Evolutionary conservation across 495 filamentous ascomycete species (phyloP), one percentile per base, ranked within the genome.

Genomic region (Evernia prunastri): DNA sequence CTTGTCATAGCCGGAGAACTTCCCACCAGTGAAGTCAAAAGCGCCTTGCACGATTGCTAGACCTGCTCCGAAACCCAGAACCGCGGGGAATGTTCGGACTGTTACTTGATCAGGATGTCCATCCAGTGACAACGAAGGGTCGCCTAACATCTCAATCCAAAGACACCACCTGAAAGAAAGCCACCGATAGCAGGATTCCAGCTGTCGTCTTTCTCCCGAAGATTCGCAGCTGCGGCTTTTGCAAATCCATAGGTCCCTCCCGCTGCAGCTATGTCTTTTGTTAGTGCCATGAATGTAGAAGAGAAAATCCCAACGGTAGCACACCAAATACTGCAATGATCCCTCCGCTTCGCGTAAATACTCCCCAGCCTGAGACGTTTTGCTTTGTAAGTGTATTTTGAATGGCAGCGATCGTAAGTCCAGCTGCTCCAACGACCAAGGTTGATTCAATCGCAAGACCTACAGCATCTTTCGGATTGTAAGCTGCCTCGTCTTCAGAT

Each of bases 351-450:
- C 85, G 82, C 18, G 88, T 87, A 74, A 97, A 85, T 54, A 96
- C 81, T 66, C 89, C 87, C 78, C 82, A 84, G 27, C 84, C 81
- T 54, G 90, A 87, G 59, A 94, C 80, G 73, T 96, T 95, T 68
- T 82, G 82, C 75, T 84, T 90, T 23, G 84, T 79, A 61, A 97
- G 82, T 37, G 91, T 87, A 76, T 95, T 96, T 78, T 92, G 90
- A 58, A 93, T 79, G 36, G 89, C 89, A 8, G 92, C 86, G 59
- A 86, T 70, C 71, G 89, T 78, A 49, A 88, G 74, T 67, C 94
- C 95, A 51, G 82, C 82, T 53, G 78, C 75, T 72, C 87, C 89
- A 59, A 83, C 84, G 63, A 90, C 72, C 65, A 84, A 64, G 43
- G 84, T 86, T 59, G 85, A 82, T 69, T 83, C 84, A 71, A 90